A percentile compares a stretch with the other conserved stretches of the same genome.
Conservation (phyloP, 2,329 filamentous ascomycete genomes). For the Rutstroemia sp. region DNA sequence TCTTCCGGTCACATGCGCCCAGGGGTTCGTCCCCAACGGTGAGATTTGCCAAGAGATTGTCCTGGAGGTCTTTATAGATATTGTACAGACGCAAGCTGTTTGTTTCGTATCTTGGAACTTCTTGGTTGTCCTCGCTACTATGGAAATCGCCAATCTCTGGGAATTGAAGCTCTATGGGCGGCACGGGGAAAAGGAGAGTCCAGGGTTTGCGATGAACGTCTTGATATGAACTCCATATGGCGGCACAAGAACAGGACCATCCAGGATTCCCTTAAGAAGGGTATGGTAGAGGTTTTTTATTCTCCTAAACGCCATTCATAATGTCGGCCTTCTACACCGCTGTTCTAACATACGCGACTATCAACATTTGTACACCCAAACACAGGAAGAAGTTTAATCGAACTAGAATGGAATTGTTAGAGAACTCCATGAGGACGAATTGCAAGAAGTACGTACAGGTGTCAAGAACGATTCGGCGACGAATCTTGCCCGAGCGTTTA, state of each 20-base stretch:
- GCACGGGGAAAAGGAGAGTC: too few species aligned
- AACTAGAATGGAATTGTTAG: slow-evolving; percentile 15
- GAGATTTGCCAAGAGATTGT: too few species aligned
- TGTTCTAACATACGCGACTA: slow-evolving; percentile 5
- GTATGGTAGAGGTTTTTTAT: background rate
- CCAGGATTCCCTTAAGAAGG: background rate
- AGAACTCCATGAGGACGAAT: background rate
- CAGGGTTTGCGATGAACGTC: too few species aligned
- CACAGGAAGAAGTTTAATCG: slow-evolving; percentile 17
- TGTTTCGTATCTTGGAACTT: too few species aligned
- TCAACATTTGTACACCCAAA: slow-evolving; percentile 1
- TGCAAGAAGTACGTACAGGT: slow-evolving; percentile 50
- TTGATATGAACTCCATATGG: too few species aligned
- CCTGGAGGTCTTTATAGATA: too few species aligned
- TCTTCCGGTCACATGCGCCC: background rate
- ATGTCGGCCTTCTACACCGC: slow-evolving; percentile 6
- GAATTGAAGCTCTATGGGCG: too few species aligned
- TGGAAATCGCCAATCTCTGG: too few species aligned
- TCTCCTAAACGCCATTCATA: slow-evolving; percentile 13
- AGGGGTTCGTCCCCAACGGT: background rate
- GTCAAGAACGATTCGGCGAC: slow-evolving; percentile 98
- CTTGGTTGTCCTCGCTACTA: too few species aligned
- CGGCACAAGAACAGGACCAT: too few species aligned
- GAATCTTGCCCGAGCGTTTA: slow-evolving; percentile 94
- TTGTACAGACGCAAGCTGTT: too few species aligned